Percentiles rank a stretch among this genome's conserved stretches.
These are phyloP conservation scores for Bothriochloa decipiens DNA, from an alignment of 176 grass and related monocot species.

Conservation along the genomic window DNA sequence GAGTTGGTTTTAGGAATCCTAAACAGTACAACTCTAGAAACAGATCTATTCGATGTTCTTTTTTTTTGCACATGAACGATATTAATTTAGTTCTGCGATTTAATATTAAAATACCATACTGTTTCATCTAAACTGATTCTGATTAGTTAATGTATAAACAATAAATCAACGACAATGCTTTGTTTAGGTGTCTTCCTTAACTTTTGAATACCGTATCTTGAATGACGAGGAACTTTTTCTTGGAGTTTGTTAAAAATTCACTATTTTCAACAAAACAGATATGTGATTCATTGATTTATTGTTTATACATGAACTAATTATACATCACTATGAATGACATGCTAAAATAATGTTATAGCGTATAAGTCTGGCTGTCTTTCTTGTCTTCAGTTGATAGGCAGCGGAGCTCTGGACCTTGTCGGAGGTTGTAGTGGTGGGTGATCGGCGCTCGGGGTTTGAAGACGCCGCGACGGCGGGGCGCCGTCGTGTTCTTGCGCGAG, in stretches of 20 bases:
- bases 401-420: no score
- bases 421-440: no score
- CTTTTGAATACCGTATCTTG: background rate
- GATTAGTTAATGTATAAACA: no score
- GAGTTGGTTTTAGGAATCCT: background rate
- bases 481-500: no score
- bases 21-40: constrained; percentile 7
- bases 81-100: no score
- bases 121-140: no score
- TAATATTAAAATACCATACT: no score
- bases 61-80: background rate
- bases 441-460: no score
- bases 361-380: no score
- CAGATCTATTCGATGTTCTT: constrained; percentile 13
- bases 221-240: background rate
- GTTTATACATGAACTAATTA: constrained; percentile 2
- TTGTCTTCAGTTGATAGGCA: no score
- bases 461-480: no score
- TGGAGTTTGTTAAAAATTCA: background rate
- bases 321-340: constrained; percentile 10
- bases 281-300: background rate
- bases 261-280: background rate
- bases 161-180: background rate
- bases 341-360: constrained; percentile 14
- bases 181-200: constrained; percentile 2